Conservation (phyloP, 1,139 yeast species). For the Casaregolazyma suthepensis region DNA sequence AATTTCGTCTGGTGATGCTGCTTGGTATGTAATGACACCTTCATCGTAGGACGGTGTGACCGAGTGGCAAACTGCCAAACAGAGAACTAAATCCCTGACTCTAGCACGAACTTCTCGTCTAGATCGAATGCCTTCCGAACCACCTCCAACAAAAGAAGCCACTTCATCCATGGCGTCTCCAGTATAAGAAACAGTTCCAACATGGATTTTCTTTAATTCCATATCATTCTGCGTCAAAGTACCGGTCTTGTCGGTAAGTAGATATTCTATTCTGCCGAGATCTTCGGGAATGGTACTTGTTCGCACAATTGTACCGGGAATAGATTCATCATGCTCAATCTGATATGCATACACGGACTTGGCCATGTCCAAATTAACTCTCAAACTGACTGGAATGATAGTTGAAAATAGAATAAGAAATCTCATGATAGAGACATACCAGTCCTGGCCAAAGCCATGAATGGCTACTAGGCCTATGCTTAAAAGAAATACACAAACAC, state of each 20-base stretch:
- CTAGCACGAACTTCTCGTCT: conserved; percentile 65
- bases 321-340: conserved; percentile 77
- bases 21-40: conserved; percentile 73
- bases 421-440: conserved; percentile 90
- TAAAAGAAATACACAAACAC: conserved; percentile 75
- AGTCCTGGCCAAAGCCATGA: conserved; percentile 65
- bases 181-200: conserved; percentile 89
- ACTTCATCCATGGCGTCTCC: conserved; percentile 91
- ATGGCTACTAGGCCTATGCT: conserved; percentile 73
- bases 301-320: conserved; percentile 85
- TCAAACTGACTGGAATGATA: conserved; percentile 89
- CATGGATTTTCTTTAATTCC: conserved; percentile 89
- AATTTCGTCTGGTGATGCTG: conserved; percentile 97
- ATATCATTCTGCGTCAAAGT: conserved; percentile 96
- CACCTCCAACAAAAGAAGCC: conserved; percentile 51
- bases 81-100: conserved; percentile 72
- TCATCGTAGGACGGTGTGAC: conserved; percentile 81
- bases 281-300: conserved; percentile 98
- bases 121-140: conserved; percentile 32
- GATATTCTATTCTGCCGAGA: conserved; percentile 88
- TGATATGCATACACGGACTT: conserved; percentile 95
- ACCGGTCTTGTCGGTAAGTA: conserved; percentile 93
- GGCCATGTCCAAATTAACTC: conserved; percentile 93
- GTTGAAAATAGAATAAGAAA: conserved; percentile 88
- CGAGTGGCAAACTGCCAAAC: conserved; percentile 89